These are phyloP conservation scores for Hypoxylon sp. DNA, from an alignment of 2,329 filamentous ascomycete species.

Conservation along the genomic window DNA sequence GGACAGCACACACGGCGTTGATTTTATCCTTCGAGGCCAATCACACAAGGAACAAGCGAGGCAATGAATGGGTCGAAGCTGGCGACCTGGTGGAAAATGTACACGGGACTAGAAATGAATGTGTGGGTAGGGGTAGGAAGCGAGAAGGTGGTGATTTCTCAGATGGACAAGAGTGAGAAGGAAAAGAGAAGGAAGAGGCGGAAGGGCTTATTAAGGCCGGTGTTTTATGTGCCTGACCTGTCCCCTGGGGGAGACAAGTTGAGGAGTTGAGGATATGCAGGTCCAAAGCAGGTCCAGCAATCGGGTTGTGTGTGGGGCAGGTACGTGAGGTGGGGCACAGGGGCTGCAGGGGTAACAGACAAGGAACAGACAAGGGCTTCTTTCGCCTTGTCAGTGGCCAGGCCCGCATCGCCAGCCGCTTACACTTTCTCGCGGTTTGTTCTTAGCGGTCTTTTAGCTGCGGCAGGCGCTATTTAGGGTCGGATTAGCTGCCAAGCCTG, in stretches of 20 bases:
- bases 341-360: constrained; percentile 17
- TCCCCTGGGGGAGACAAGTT: not conserved
- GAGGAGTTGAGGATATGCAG: constrained; percentile 12
- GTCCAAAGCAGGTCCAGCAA: constrained; percentile 34
- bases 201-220: constrained; percentile 34
- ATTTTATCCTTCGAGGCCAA: constrained; percentile 33
- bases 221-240: constrained; percentile 35
- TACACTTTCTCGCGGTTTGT: constrained; percentile 7
- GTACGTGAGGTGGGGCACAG: constrained; percentile 20
- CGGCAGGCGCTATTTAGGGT: constrained; percentile 29
- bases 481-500: constrained; percentile 32
- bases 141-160: constrained; percentile 36
- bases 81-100: constrained; percentile 50
- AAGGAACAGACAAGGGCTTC: constrained; percentile 21
- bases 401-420: constrained; percentile 26
- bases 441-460: constrained; percentile 12
- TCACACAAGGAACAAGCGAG: constrained; percentile 37
- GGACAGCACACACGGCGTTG: constrained; percentile 38
- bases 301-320: constrained; percentile 40
- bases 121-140: constrained; percentile 44
- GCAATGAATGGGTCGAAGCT: constrained; percentile 48
- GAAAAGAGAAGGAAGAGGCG: constrained; percentile 40
- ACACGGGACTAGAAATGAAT: constrained; percentile 50
- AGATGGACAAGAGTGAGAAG: constrained; percentile 34
- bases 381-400: constrained; percentile 34